These are phyloP conservation scores for Myrica gale DNA, from an alignment of 306 rosid species.

Conservation along the genomic window DNA sequence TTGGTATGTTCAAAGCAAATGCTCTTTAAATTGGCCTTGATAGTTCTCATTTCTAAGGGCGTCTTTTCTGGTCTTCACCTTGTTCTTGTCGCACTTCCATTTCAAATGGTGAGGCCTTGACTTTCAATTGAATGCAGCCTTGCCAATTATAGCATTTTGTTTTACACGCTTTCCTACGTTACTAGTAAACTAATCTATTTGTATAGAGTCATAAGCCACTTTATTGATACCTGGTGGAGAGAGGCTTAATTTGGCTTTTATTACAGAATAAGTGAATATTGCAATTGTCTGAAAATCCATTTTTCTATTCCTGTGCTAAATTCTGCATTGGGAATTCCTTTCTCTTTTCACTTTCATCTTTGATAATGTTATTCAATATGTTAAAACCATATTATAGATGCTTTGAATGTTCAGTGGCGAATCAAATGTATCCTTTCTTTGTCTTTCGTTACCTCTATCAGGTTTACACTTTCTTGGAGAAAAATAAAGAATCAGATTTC, in stretches of 20 bases:
- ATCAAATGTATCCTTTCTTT: neutral
- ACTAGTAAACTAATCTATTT: neutral
- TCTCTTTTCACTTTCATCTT: neutral
- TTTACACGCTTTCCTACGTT: neutral
- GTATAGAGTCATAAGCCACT: constrained; percentile 1
- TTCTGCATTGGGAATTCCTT: neutral
- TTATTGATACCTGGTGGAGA: constrained; percentile 1
- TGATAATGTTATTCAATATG: neutral
- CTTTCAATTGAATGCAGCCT: neutral
- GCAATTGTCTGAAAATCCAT: neutral
- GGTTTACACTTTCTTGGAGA: constrained; percentile 19
- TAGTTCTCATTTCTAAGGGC: neutral
- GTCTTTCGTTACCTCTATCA: constrained; percentile 3
- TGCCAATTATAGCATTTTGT: neutral
- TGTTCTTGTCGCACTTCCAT: neutral
- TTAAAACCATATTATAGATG: neutral
- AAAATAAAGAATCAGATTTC: neutral
- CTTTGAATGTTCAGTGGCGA: neutral
- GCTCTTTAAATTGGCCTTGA: neutral
- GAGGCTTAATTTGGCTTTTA: neutral
- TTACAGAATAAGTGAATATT: neutral
- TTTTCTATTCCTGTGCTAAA: neutral
- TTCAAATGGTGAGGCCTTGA: neutral
- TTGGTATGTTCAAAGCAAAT: neutral
- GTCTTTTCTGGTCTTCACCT: neutral